Evolutionary conservation across 2,329 filamentous ascomycete genomes (phyloP).

Genomic region (Aspergillus brunneoviolaceus): DNA sequence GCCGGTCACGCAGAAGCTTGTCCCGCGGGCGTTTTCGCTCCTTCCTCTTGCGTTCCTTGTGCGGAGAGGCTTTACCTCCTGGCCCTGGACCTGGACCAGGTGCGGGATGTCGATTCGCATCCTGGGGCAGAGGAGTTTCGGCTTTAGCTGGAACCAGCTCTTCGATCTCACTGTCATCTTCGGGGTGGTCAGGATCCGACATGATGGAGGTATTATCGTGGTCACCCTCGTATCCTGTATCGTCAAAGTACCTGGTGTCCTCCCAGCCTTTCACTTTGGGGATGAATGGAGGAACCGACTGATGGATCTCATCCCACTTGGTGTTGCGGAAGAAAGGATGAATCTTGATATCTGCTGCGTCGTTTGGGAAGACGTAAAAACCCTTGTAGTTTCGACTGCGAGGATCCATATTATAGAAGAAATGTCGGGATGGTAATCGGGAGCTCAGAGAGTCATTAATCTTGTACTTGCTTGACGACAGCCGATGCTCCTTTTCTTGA

Average conservation of each 20-base stretch:
- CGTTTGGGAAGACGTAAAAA: constrained; percentile 75
- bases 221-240: constrained; percentile 58
- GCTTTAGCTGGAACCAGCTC: background rate
- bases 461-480: constrained; percentile 74
- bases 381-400: constrained; percentile 46
- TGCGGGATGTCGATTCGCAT: constrained; percentile 24
- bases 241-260: constrained; percentile 89
- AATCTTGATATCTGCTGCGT: constrained; percentile 83
- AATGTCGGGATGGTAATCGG: constrained; percentile 29
- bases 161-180: constrained; percentile 11
- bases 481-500: constrained; percentile 69
- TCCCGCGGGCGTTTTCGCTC: constrained; percentile 82
- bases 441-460: constrained; percentile 57
- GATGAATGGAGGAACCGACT: constrained; percentile 72
- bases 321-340: constrained; percentile 84
- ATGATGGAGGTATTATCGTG: constrained; percentile 15
- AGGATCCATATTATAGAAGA: constrained; percentile 32
- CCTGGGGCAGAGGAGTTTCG: constrained; percentile 4
- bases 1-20: constrained; percentile 72
- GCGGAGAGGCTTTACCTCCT: constrained; percentile 30
- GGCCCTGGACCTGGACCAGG: constrained; percentile 44
- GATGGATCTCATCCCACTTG: constrained; percentile 73
- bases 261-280: constrained; percentile 67
- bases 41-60: constrained; percentile 49
- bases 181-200: constrained; percentile 13